Conservation (phyloP, 2,329 filamentous ascomycete species). For the Trichothecium sympodiale region DNA sequence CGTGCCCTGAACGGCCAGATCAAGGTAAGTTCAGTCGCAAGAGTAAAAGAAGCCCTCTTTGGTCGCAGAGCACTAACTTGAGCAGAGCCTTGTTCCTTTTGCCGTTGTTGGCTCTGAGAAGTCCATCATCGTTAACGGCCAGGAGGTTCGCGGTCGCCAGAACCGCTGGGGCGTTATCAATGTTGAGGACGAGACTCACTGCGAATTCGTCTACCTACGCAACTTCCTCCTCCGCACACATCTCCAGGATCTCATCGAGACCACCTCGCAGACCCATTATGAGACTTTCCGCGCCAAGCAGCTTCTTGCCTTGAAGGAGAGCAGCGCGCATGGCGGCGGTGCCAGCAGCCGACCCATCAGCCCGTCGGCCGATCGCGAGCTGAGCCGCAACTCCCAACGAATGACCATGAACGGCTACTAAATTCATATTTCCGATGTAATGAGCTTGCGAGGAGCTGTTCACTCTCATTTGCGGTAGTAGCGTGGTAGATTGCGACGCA, state of each 20-base stretch:
- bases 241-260: conserved; percentile 97
- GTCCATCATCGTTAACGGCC: conserved; percentile 92
- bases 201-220: conserved; percentile 96
- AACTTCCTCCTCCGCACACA: conserved; percentile 98
- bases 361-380: conserved; percentile 83
- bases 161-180: conserved; percentile 99
- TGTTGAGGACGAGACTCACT: conserved; percentile 98
- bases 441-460: conserved; percentile 20
- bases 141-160: conserved; percentile 94
- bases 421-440: conserved; percentile 8
- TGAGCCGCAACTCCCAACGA: conserved; percentile 93
- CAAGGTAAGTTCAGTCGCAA: conserved; percentile 54
- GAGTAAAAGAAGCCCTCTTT: background rate
- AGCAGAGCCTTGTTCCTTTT: conserved; percentile 84
- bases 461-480: conserved; percentile 15
- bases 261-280: conserved; percentile 99
- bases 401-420: conserved; percentile 99
- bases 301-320: conserved; percentile 94
- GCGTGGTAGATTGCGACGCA: background rate
- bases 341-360: conserved; percentile 87
- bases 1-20: conserved; percentile 87
- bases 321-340: conserved; percentile 71
- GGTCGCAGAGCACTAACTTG: conserved; percentile 18
- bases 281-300: conserved; percentile 99
- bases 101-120: conserved; percentile 97